Evolutionary conservation across 805 yeast genomes (phyloP).

Genomic region (Zygotorulaspora danielsina): DNA sequence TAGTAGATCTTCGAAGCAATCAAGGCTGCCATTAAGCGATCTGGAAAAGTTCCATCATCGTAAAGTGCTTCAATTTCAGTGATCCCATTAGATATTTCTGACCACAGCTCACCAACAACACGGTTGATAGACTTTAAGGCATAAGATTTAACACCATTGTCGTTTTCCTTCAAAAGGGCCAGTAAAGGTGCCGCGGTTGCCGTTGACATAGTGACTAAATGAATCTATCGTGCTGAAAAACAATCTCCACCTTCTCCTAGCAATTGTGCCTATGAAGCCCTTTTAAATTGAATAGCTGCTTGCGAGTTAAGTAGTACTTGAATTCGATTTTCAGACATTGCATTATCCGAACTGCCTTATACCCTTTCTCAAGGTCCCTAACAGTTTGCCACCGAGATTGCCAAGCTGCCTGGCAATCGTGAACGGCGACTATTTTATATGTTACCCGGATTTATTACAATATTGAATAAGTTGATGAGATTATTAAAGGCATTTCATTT

Average conservation of each 20-base stretch:
- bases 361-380: neutral
- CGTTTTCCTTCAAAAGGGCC: constrained; percentile 83
- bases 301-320: neutral
- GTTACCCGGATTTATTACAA: too few relatives aligned
- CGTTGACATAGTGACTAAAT: constrained; percentile 38
- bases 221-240: neutral
- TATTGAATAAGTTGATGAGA: too few relatives aligned
- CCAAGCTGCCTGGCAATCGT: too few relatives aligned
- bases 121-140: constrained; percentile 79
- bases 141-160: constrained; percentile 68
- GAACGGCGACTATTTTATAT: too few relatives aligned
- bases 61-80: constrained; percentile 85
- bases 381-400: constrained; percentile 1
- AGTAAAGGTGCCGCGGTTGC: constrained; percentile 89
- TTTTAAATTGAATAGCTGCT: neutral
- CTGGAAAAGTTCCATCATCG: constrained; percentile 75
- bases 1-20: constrained; percentile 87
- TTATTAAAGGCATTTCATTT: too few relatives aligned
- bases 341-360: neutral
- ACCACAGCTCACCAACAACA: constrained; percentile 90
- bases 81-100: constrained; percentile 90
- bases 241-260: neutral
- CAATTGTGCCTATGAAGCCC: neutral
- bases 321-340: neutral
- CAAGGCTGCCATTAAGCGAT: constrained; percentile 81